Base-by-base conservation (phyloP, 352 stramenopile species). In the Phytopythium cucurbitacearum region DNA sequence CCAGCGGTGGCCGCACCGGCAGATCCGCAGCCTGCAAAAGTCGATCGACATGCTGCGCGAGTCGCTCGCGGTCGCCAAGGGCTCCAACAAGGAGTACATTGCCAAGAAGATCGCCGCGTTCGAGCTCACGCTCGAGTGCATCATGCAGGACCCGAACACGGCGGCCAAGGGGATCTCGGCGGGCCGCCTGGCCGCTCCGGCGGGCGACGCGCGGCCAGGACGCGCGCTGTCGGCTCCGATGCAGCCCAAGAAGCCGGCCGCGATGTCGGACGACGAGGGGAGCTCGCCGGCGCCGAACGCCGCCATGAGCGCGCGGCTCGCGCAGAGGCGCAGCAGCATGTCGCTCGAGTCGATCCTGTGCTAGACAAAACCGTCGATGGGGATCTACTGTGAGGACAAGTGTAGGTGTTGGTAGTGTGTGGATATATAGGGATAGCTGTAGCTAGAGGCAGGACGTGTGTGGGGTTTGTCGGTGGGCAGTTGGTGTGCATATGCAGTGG, bases 1-100 rank as follows among this genome's bases (percentile, higher is more conserved):
- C 60, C 80, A 90, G 53, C 76, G 83, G 36, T 94, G 83, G 83
- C 83, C 83, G 10, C 81, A 91, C 56, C 80, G 80, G 16, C 83
- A 94, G 64, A 91, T 94, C 64, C 79, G 80, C 35, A 85, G 69
- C 41, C 53, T 93, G 41, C 76, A 90, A 56, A 93, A 93, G 64
- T 91, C 80, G 57, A 91, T 93, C 44, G 78, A 89, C 47, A 86
- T 89, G 78, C 56, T 91, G 45, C 72, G 75, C 12, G 80, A 88
- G 64, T 88, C 80, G 40, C 71, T 91, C 33, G 53, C 64, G 33
- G 73, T 87, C 51, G 80, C 80, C 37, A 91, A 88, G 51, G 80
- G 80, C 15, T 80, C 75, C 35, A 88, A 88, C 62, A 83, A 75
- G 52, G 80, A 88, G 53, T 88, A 91, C 65, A 88, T 91, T 51